A percentile compares a stretch with the other conserved stretches of the same genome.
Conservation (phyloP, 2,329 filamentous ascomycete species). For the Penicillium sclerotigenum region DNA sequence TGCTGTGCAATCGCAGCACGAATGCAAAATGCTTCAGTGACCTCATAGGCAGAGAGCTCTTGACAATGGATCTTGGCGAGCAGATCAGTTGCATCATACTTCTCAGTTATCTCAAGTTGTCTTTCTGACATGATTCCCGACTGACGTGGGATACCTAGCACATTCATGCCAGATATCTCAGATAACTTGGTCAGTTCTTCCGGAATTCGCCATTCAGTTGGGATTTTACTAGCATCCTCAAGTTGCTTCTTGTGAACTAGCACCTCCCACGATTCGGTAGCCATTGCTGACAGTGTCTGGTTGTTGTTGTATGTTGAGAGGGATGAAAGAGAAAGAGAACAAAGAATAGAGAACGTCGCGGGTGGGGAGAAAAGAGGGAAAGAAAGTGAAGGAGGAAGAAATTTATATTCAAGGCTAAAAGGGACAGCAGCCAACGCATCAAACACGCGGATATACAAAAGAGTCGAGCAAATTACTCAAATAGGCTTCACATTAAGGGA, state of each 20-base stretch:
- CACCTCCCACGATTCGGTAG: slow-evolving; percentile 7
- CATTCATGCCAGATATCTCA: slow-evolving; percentile 8
- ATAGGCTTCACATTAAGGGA: not conserved
- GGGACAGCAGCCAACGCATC: not conserved
- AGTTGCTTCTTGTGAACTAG: slow-evolving; percentile 11
- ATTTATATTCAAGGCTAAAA: slow-evolving; percentile 3
- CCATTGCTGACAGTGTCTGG: slow-evolving; percentile 2
- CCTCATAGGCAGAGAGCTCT: slow-evolving; percentile 12
- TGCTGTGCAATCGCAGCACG: slow-evolving; percentile 19
- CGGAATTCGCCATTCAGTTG: slow-evolving; percentile 12
- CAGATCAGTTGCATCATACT: slow-evolving; percentile 15
- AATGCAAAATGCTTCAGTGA: slow-evolving; percentile 17
- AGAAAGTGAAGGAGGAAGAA: not conserved
- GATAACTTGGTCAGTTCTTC: slow-evolving; percentile 5
- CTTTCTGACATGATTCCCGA: slow-evolving; percentile 8
- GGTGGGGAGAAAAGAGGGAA: not conserved
- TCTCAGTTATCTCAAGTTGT: slow-evolving; percentile 16
- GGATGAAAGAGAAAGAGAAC: not conserved
- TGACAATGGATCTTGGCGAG: slow-evolving; percentile 1
- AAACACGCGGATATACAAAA: not conserved
- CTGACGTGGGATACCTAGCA: slow-evolving; percentile 12
- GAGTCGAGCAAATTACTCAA: not conserved
- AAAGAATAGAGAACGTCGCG: no score
- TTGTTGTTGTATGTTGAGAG: not conserved
- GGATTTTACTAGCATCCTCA: slow-evolving; percentile 11